Percentiles rank a stretch among this genome's conserved stretches.
phyloP scores from a whole-genome alignment of 139 green algal species.

The Closterium sp. region DNA sequence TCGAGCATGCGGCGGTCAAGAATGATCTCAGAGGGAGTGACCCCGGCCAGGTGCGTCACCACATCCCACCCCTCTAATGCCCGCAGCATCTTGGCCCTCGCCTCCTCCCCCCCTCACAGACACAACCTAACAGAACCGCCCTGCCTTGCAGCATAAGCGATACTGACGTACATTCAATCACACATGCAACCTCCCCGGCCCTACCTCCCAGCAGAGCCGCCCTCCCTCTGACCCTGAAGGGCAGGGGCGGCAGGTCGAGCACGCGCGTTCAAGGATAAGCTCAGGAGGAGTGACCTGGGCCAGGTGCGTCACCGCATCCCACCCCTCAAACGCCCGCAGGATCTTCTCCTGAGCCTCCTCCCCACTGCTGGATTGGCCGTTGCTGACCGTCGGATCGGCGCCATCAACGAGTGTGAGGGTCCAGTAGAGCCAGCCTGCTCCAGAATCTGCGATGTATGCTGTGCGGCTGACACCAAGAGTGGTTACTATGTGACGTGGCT shows the following conservation, averaged over 20 bases:
- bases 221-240: background rate
- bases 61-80: too few relatives aligned
- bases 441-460: background rate
- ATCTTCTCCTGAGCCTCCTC: background rate
- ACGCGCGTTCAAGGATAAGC: background rate
- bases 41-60: background rate
- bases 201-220: background rate
- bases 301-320: background rate
- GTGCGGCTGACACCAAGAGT: background rate
- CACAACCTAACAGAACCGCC: too few relatives aligned
- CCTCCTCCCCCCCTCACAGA: background rate
- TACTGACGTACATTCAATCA: too few relatives aligned
- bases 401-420: background rate
- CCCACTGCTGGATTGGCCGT: background rate
- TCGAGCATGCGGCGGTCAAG: background rate
- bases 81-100: background rate
- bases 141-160: too few relatives aligned
- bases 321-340: background rate
- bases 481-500: background rate
- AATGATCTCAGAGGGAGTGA: background rate
- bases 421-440: background rate
- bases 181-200: background rate
- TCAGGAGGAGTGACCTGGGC: background rate
- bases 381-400: background rate
- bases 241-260: constrained; percentile 6